A percentile compares a stretch with the other conserved stretches of the same genome.
These are phyloP conservation scores for Globisporangium heterothallicum DNA, from an alignment of 352 stramenopile species.

Conservation along the genomic window DNA sequence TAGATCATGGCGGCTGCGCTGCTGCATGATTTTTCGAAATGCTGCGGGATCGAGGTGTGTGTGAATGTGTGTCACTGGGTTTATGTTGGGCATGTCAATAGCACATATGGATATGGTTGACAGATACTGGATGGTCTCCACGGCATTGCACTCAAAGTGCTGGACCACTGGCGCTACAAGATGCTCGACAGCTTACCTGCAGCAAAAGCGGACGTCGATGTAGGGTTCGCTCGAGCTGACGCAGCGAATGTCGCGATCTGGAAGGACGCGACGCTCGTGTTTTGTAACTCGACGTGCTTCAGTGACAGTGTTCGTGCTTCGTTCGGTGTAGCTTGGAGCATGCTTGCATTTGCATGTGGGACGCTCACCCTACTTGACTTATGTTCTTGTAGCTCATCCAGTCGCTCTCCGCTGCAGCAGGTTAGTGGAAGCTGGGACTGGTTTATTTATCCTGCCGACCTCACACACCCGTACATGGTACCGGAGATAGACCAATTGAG, in stretches of 20 bases:
- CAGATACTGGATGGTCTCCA: conserved; percentile 56
- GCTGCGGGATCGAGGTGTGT: conserved; percentile 51
- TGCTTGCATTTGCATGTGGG: neutral
- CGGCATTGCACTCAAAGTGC: conserved; percentile 45
- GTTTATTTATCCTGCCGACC: neutral
- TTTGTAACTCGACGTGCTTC: conserved; percentile 71
- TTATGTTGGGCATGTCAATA: neutral
- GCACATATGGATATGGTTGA: neutral
- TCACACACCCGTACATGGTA: neutral
- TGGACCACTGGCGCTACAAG: conserved; percentile 68
- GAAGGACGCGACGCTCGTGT: conserved; percentile 50
- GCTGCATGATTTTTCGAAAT: conserved; percentile 63
- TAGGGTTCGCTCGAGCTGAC: conserved; percentile 49
- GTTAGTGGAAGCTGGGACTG: neutral
- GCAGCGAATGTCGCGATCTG: conserved; percentile 44
- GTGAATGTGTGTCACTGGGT: neutral
- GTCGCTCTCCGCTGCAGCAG: conserved; percentile 16
- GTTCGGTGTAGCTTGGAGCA: neutral
- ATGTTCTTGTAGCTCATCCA: conserved; percentile 21
- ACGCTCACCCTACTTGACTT: neutral
- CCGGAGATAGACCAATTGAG: conserved; percentile 26
- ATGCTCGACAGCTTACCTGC: conserved; percentile 43
- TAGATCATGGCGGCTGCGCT: conserved; percentile 54
- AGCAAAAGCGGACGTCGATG: conserved; percentile 46
- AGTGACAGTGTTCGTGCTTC: conserved; percentile 43